These are phyloP conservation scores for Lachancea mirantina DNA, from an alignment of 805 yeast genomes.

Conservation along the genomic window DNA sequence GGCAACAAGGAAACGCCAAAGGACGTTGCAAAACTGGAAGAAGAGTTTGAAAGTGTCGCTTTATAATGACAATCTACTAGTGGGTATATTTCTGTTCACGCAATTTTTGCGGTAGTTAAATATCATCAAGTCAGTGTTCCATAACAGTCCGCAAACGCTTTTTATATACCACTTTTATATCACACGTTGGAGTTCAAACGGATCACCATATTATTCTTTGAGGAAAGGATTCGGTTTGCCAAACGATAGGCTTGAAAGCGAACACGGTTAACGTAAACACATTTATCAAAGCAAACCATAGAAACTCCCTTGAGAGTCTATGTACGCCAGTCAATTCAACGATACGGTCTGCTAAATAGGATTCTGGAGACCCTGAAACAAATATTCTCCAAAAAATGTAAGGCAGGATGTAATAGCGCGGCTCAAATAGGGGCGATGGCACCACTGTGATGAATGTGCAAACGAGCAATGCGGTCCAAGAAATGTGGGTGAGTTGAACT, in stretches of 20 bases:
- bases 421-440: slow-evolving; percentile 91
- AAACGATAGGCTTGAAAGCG: slow-evolving; percentile 51
- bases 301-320: slow-evolving; percentile 46
- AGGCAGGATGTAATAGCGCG: slow-evolving; percentile 85
- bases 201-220: slow-evolving; percentile 86
- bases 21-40: slow-evolving; percentile 13
- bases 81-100: too few species aligned
- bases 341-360: slow-evolving; percentile 17
- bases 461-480: slow-evolving; percentile 44
- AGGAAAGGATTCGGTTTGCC: slow-evolving; percentile 52
- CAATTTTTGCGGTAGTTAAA: too few species aligned
- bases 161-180: background rate
- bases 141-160: too few species aligned
- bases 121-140: too few species aligned
- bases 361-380: slow-evolving; percentile 34
- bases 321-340: slow-evolving; percentile 20
- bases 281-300: slow-evolving; percentile 57
- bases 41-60: slow-evolving; percentile 28
- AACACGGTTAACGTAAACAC: slow-evolving; percentile 48
- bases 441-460: slow-evolving; percentile 57
- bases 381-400: slow-evolving; percentile 65
- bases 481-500: slow-evolving; percentile 36
- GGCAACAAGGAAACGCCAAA: too few species aligned
- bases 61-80: too few species aligned
- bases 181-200: background rate